These are phyloP conservation scores for Jatropha podagrica DNA, from an alignment of 441 rosid genomes.

Conservation along the genomic window DNA sequence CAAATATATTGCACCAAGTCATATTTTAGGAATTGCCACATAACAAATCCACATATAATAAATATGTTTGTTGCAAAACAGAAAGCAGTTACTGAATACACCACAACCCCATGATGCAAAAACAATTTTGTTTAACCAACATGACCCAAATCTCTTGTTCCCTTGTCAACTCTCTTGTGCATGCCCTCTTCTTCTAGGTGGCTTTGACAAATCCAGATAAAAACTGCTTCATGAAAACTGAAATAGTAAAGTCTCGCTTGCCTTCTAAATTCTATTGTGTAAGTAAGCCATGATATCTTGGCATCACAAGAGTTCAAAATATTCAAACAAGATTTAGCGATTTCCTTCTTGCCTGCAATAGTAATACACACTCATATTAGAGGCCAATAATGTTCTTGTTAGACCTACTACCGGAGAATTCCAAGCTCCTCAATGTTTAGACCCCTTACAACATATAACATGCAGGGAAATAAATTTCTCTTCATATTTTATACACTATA, in stretches of 20 bases:
- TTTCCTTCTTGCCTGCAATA: slow-evolving; percentile 27
- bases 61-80: neutral
- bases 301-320: neutral
- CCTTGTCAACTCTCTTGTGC: neutral
- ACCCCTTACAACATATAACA: neutral
- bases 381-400: neutral
- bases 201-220: slow-evolving; percentile 1
- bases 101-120: neutral
- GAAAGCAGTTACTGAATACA: slow-evolving; percentile 1
- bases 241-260: neutral
- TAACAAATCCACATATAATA: neutral
- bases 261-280: neutral
- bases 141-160: neutral
- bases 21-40: neutral
- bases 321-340: slow-evolving; percentile 30
- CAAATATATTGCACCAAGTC: neutral
- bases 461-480: neutral
- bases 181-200: slow-evolving; percentile 7
- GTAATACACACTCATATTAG: neutral
- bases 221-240: neutral
- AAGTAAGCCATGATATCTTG: neutral
- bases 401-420: neutral
- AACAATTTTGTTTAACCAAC: slow-evolving; percentile 1
- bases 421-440: neutral
- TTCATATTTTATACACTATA: neutral